Percentiles rank a stretch among this genome's conserved stretches.
Conservation (phyloP, 345 rosid species). For the Pugionium cornutum region DNA sequence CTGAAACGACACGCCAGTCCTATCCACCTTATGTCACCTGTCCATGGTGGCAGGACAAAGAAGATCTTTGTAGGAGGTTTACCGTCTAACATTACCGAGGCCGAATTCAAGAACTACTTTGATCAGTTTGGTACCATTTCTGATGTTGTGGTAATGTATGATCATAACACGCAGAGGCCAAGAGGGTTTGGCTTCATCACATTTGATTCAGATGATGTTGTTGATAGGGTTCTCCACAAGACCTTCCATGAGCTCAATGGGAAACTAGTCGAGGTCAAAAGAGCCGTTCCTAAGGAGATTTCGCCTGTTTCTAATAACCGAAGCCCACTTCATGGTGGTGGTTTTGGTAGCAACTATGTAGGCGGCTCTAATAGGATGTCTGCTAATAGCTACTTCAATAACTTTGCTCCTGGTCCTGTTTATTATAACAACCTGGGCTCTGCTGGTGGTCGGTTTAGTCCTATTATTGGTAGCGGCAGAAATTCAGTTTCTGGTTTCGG, state of each 20-base stretch:
- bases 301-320: conserved; percentile 57
- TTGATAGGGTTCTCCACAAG: conserved; percentile 76
- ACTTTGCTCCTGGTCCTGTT: conserved; percentile 53
- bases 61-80: conserved; percentile 94
- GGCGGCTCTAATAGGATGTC: conserved; percentile 42
- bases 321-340: conserved; percentile 55
- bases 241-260: conserved; percentile 96
- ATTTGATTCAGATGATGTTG: conserved; percentile 84
- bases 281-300: conserved; percentile 90
- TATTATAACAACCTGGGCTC: conserved; percentile 38
- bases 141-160: conserved; percentile 96
- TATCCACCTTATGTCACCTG: conserved; percentile 40
- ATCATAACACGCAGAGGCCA: conserved; percentile 94
- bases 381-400: conserved; percentile 59
- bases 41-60: conserved; percentile 59
- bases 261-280: conserved; percentile 96
- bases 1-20: too few species aligned
- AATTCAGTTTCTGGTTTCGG: conserved; percentile 55
- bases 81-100: conserved; percentile 63
- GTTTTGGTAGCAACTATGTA: conserved; percentile 45
- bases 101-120: conserved; percentile 73
- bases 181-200: conserved; percentile 98
- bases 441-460: conserved; percentile 67
- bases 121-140: conserved; percentile 77
- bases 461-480: conserved; percentile 55